Evolutionary conservation across 148 eudicot genomes (phyloP).

Genomic region (Persicaria tinctoria): DNA sequence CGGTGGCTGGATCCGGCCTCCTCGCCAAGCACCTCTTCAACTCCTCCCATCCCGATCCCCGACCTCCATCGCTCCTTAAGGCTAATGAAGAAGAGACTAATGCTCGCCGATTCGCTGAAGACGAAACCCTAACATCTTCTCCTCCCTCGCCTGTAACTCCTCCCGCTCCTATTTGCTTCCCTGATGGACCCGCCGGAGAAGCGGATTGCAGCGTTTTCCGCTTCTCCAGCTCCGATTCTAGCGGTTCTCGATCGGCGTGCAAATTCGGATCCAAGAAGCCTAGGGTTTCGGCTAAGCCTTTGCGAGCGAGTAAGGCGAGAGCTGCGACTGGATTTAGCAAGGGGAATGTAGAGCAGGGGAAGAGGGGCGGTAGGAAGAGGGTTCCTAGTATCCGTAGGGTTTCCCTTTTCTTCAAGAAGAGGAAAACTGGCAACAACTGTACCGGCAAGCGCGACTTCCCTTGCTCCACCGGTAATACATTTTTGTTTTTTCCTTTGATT

Average conservation of each 20-base stretch:
- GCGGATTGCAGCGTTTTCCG: slow-evolving; percentile 28
- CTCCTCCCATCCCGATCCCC: slow-evolving; percentile 14
- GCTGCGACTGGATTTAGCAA: slow-evolving; percentile 7
- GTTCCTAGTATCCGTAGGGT: slow-evolving; percentile 14
- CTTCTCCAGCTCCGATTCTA: slow-evolving; percentile 43
- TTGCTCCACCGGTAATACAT: slow-evolving; percentile 47
- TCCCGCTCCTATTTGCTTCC: slow-evolving; percentile 10
- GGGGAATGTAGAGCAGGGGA: slow-evolving; percentile 27
- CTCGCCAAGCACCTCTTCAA: slow-evolving; percentile 34
- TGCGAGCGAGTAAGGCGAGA: slow-evolving; percentile 17
- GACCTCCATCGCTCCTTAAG: neutral
- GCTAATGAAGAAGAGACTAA: slow-evolving; percentile 2
- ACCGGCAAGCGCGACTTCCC: slow-evolving; percentile 39
- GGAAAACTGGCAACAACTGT: slow-evolving; percentile 34
- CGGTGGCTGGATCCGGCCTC: slow-evolving; percentile 65
- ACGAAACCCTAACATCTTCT: slow-evolving; percentile 4
- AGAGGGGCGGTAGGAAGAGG: slow-evolving; percentile 16
- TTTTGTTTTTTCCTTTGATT: neutral
- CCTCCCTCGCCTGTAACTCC: slow-evolving; percentile 5
- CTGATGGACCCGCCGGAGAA: neutral
- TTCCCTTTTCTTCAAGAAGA: slow-evolving; percentile 52
- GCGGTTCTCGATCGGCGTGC: slow-evolving; percentile 1
- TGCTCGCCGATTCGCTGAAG: neutral
- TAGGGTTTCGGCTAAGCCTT: slow-evolving; percentile 19
- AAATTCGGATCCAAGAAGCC: slow-evolving; percentile 19